Evolutionary conservation across 1,139 yeast species (phyloP).

Genomic region (Geotrichum bryndzae): DNA sequence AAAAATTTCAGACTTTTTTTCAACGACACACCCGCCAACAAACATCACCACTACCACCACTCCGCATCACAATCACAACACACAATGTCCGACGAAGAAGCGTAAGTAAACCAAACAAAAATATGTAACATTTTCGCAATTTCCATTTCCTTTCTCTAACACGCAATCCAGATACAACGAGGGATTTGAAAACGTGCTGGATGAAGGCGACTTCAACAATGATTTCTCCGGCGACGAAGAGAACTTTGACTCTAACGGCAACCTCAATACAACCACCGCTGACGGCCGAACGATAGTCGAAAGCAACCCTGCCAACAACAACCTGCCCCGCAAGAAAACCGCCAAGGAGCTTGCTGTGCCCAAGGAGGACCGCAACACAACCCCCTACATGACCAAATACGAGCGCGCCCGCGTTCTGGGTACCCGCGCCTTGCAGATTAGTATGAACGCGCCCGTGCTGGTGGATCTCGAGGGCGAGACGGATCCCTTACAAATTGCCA

Average conservation of each 20-base stretch:
- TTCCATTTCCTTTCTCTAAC: not conserved
- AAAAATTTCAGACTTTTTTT: slow-evolving; percentile 2
- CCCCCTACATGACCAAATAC: slow-evolving; percentile 98
- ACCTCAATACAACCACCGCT: slow-evolving; percentile 44
- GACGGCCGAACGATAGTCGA: slow-evolving; percentile 70
- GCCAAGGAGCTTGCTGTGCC: slow-evolving; percentile 82
- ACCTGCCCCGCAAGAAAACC: slow-evolving; percentile 55
- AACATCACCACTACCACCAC: slow-evolving; percentile 1
- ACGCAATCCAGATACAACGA: slow-evolving; percentile 52
- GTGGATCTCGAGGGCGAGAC: slow-evolving; percentile 98
- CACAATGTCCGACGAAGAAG: slow-evolving; percentile 16
- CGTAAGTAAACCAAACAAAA: slow-evolving; percentile 4
- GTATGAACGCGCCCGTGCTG: slow-evolving; percentile 96
- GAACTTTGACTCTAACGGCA: slow-evolving; percentile 44
- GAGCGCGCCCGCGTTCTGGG: slow-evolving; percentile 96
- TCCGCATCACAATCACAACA: not conserved
- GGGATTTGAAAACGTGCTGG: slow-evolving; percentile 64
- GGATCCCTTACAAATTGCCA: slow-evolving; percentile 96
- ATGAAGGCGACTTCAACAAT: slow-evolving; percentile 62
- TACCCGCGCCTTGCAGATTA: slow-evolving; percentile 91
- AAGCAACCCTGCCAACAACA: slow-evolving; percentile 47
- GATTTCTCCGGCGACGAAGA: slow-evolving; percentile 66
- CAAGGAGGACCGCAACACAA: slow-evolving; percentile 80
- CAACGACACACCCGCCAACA: not conserved
- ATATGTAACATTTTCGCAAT: not conserved